Conservation (phyloP, 1,284 basidiomycete species). For the Exobasidium rhododendri region DNA sequence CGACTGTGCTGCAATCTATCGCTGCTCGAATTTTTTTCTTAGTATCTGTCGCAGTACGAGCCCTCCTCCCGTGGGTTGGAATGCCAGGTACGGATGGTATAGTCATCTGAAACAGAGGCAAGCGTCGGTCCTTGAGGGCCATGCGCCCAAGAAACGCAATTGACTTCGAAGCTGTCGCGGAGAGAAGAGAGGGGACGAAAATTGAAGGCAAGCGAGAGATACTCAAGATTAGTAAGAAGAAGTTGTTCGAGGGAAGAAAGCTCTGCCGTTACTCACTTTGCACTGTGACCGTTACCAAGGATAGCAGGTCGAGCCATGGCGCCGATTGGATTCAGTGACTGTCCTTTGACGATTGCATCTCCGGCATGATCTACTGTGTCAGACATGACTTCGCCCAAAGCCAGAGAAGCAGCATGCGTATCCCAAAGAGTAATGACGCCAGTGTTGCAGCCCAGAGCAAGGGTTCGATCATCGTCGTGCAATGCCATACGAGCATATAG, state of each 20-base stretch:
- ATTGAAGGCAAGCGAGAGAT: not conserved
- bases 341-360: not conserved
- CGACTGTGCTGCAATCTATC: no score
- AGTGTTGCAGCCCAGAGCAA: conserved; percentile 49
- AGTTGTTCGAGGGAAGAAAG: no score
- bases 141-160: conserved; percentile 41
- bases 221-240: not conserved
- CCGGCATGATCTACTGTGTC: not conserved
- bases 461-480: conserved; percentile 35
- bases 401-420: conserved; percentile 7
- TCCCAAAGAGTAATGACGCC: conserved; percentile 51
- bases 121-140: conserved; percentile 43
- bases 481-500: conserved; percentile 49
- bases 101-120: conserved; percentile 43
- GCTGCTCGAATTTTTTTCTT: no score
- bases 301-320: not conserved
- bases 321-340: not conserved
- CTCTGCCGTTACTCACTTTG: not conserved
- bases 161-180: conserved; percentile 40
- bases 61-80: not conserved
- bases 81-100: conserved; percentile 39
- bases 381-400: not conserved
- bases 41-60: not conserved
- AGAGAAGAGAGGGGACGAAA: not conserved
- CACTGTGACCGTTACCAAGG: not conserved